Base-by-base conservation (phyloP, 2,329 filamentous ascomycete species). In the Hypomyces rosellus region DNA sequence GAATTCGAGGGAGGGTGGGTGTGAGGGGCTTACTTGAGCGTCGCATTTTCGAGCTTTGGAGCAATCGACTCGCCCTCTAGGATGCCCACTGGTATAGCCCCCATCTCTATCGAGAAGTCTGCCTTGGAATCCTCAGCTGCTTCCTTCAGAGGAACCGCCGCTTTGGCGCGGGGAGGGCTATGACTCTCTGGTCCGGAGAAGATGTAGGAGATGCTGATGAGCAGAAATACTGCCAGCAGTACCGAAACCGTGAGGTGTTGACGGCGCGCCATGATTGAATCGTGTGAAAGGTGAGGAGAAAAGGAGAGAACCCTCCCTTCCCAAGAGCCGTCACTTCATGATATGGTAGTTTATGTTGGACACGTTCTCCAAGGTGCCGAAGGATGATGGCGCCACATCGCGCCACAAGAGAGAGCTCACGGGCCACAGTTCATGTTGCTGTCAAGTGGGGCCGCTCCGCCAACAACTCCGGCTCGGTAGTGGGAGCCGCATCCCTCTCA, bases 1-100 rank as follows among this genome's bases (percentile, higher is more conserved):
- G 25, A 30, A 30, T 7, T 30, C 9, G 25, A 30, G 25, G 25
- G 25, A 30, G 25, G 6, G 4, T 25, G 25, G 6, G 25, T 8
- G 25, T 8, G 39, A 22, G 15, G 22, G 18, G 16, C 75, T 45
- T 73, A 86, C 84, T 92, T 93, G 48, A 82, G 74, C 6, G 88
- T 93, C 53, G 85, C 87, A 69, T 93, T 93, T 63, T 88, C 88
- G 48, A 93, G 73, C 69, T 89, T 90, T 1, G 87, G 85, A 46
- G 88, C 88, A 61, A 90, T 92, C 3, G 83, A 84, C 49, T 81
- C 81, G 50, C 86, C 87, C 15, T 76, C 74, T 18, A 89, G 72
- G 15, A 85, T 67, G 40, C 67, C 67, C 22, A 71, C 66, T 1
- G 78, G 69, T 25, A 80, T 57, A 30, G 64, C 57, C 34, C 65